Evolutionary conservation across 345 rosid genomes (phyloP).

Genomic region (Cardamine resedifolia): DNA sequence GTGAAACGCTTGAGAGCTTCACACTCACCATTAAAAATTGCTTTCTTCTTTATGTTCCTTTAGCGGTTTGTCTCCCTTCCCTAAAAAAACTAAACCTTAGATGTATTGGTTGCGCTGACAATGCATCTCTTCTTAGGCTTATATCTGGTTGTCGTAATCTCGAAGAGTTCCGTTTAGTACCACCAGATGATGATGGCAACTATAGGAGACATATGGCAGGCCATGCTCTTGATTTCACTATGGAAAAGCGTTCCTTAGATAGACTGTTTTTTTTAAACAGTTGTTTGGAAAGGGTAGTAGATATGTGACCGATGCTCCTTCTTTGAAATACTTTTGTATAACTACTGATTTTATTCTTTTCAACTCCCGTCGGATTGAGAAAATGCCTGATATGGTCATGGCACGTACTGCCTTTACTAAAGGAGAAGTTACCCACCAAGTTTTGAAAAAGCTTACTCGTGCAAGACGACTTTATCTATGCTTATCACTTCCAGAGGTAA

Average conservation of each 20-base stretch:
- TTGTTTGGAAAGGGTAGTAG: neutral
- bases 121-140: neutral
- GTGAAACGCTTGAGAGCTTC: neutral
- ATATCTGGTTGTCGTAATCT: constrained; percentile 21
- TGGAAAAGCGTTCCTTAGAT: neutral
- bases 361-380: neutral
- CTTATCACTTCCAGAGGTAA: neutral
- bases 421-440: neutral
- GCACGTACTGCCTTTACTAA: neutral
- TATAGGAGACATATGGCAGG: neutral
- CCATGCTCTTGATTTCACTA: neutral
- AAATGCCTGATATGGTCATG: constrained; percentile 1
- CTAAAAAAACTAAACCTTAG: constrained; percentile 1
- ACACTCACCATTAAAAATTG: neutral
- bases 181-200: neutral
- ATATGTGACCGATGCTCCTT: constrained; percentile 1
- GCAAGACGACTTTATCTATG: neutral
- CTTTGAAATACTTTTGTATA: neutral
- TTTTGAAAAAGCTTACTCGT: neutral
- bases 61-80: neutral
- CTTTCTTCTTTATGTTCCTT: neutral
- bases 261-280: no score
- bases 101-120: neutral
- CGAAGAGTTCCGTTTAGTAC: constrained; percentile 3
- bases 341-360: neutral